A percentile compares a stretch with the other conserved stretches of the same genome.
These are phyloP conservation scores for Gynochthodes officinalis DNA, from an alignment of 257 asterid species.

Conservation along the genomic window DNA sequence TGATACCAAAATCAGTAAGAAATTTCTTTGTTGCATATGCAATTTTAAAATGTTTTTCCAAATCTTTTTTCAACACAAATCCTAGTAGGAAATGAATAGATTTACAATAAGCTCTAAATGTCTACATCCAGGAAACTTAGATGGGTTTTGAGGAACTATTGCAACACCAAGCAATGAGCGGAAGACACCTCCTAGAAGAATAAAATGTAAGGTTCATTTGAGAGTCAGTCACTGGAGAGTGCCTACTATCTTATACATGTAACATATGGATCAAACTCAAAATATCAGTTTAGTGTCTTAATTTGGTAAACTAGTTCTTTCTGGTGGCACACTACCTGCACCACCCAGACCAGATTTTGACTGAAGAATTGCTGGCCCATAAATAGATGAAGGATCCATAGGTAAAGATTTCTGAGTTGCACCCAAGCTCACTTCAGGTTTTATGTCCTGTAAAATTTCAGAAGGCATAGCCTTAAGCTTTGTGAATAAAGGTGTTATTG, in stretches of 20 bases:
- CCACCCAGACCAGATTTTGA: constrained; percentile 93
- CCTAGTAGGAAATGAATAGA: neutral
- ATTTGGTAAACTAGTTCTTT: neutral
- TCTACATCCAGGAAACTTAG: neutral
- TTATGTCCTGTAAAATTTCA: constrained; percentile 59
- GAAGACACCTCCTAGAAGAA: neutral
- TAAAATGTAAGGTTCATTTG: neutral
- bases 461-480: neutral
- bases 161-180: neutral
- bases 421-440: constrained; percentile 71
- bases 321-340: constrained; percentile 49
- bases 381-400: constrained; percentile 87
- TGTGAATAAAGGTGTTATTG: constrained; percentile 4
- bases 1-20: neutral
- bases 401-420: constrained; percentile 68
- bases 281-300: neutral
- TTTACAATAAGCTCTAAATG: neutral
- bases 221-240: neutral
- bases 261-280: neutral
- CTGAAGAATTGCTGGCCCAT: constrained; percentile 93
- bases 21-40: neutral
- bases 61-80: constrained; percentile 1
- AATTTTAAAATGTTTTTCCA: neutral
- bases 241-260: neutral
- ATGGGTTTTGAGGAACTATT: neutral